Percentiles rank a stretch among this genome's conserved stretches.
Conservation (phyloP, 2,329 filamentous ascomycete genomes). For the Graphilbum fragrans region DNA sequence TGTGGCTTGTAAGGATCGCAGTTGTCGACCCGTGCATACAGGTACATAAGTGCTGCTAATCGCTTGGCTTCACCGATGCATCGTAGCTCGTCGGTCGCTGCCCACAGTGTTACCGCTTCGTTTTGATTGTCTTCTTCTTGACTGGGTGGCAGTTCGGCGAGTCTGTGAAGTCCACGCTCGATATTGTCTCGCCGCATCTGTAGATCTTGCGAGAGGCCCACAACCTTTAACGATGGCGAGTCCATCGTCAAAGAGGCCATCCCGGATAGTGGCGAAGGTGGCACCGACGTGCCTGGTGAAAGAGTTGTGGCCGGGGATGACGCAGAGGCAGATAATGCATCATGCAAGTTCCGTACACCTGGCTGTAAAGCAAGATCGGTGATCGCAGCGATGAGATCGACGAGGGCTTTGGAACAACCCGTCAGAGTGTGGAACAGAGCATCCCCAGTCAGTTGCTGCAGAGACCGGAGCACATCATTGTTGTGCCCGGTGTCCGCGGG, state of each 20-base stretch:
- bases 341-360: too few species aligned
- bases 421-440: background rate
- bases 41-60: slow-evolving; percentile 16
- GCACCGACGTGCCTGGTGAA: too few species aligned
- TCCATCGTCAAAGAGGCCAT: too few species aligned
- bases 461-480: background rate
- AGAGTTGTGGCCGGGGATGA: background rate
- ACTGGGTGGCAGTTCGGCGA: too few species aligned
- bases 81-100: background rate
- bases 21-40: slow-evolving; percentile 16
- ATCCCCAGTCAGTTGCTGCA: background rate
- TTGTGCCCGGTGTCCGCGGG: background rate
- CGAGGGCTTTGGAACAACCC: background rate
- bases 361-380: slow-evolving; percentile 5
- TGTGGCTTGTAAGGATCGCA: slow-evolving; percentile 14
- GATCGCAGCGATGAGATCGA: slow-evolving; percentile 3
- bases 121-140: background rate
- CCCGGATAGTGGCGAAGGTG: background rate
- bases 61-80: slow-evolving; percentile 14
- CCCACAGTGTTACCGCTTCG: background rate
- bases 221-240: too few species aligned
- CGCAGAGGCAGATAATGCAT: too few species aligned
- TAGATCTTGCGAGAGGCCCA: background rate
- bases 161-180: slow-evolving; percentile 4
- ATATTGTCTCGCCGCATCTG: slow-evolving; percentile 5